Conservation (phyloP, 345 rosid genomes). For the Citrus reticulata region DNA sequence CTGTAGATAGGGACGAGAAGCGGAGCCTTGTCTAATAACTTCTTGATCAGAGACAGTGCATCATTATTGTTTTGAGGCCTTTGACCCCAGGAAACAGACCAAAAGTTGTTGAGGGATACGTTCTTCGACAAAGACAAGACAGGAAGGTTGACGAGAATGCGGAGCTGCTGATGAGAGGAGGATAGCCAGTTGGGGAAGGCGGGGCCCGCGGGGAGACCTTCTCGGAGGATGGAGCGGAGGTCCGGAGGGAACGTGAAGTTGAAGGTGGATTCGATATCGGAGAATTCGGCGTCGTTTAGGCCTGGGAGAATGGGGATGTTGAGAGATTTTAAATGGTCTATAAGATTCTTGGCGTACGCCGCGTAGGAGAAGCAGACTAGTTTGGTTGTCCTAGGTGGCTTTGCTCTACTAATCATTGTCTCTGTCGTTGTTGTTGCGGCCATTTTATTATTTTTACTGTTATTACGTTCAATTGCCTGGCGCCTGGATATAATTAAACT, state of each 20-base stretch:
- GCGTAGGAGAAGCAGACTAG: conserved; percentile 60
- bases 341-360: conserved; percentile 59
- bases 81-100: conserved; percentile 76
- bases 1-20: conserved; percentile 59
- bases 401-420: neutral
- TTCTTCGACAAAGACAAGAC: conserved; percentile 40
- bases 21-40: conserved; percentile 39
- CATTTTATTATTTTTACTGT: neutral
- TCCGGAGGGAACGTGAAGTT: conserved; percentile 77
- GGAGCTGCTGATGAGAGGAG: conserved; percentile 60
- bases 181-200: conserved; percentile 83
- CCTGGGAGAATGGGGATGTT: conserved; percentile 55
- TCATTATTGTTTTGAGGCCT: conserved; percentile 28
- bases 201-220: conserved; percentile 70
- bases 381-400: conserved; percentile 26
- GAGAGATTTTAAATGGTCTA: conserved; percentile 45
- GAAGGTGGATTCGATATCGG: conserved; percentile 50
- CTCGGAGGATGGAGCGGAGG: conserved; percentile 75
- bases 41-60: conserved; percentile 29
- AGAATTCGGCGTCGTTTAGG: conserved; percentile 59
- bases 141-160: conserved; percentile 49
- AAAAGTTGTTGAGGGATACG: conserved; percentile 43
- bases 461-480: no score
- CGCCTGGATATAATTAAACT: no score
- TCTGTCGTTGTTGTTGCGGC: neutral